Base-by-base conservation (phyloP, 2,329 filamentous ascomycete genomes). In the Cryphonectria carpinicola region DNA sequence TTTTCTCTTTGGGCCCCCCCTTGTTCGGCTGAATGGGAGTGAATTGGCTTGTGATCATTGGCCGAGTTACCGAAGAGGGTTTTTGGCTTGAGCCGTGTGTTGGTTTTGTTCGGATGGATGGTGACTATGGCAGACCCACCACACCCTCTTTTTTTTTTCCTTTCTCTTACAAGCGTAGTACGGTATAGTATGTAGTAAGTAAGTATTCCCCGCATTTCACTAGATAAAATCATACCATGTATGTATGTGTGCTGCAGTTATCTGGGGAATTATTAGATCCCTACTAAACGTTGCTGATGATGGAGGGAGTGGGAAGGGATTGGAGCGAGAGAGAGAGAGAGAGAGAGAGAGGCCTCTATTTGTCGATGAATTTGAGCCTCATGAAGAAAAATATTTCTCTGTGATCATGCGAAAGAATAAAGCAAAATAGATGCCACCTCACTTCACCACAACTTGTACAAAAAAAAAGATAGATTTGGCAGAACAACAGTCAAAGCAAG, bases 1-100 rank as follows among this genome's bases (percentile, higher is more conserved):
- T 13, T n/a, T 25, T 28, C 2, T 28, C 28, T 28, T 28, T 28
- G 2, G n/a, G 37, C 60, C 60, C 60, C 60, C 60, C 60, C 37
- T 39, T 74, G 73, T 74, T 81, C 80, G 80, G 80, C 77, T 80
- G 77, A 81, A 82, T 76, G 80, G 80, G 77, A 76, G 70, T 71
- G 74, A 75, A 70, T 61, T 67, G 46, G 73, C 64, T 70, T 69
- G 78, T 81, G 80, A 78, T 80, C 79, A 83, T 84, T 84, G 83
- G 81, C 81, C 83, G 80, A 84, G 80, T 80, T 83, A 77, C 84
- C 83, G 83, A 81, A 78, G 19, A 35, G 3, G 13, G 52, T 28
- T 28, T 28, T 28, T 28, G 28, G 46, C 17, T 49, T 25, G 25
- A 60, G 65, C 52, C 65, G 65, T 67, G 49, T 52, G 52, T 43